Evolutionary conservation across 805 yeast species (phyloP).

Genomic region (Candida michaelii): DNA sequence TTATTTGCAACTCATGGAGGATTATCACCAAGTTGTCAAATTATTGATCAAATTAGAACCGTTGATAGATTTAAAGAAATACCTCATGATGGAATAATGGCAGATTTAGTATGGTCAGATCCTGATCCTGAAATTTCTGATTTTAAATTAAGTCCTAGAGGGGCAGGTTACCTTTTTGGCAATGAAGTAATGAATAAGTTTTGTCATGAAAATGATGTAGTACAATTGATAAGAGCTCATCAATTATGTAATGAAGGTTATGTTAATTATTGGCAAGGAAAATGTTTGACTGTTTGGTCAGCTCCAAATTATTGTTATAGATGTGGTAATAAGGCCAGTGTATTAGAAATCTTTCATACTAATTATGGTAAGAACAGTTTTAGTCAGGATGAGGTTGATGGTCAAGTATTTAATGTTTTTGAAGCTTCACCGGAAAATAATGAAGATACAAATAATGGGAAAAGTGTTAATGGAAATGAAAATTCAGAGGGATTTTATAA

Average conservation of each 20-base stretch:
- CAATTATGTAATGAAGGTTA: slow-evolving; percentile 96
- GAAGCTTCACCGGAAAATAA: slow-evolving; percentile 96
- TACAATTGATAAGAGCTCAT: slow-evolving; percentile 88
- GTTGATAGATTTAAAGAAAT: slow-evolving; percentile 92
- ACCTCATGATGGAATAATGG: slow-evolving; percentile 99
- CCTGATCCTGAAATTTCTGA: slow-evolving; percentile 83
- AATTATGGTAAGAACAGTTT: slow-evolving; percentile 33
- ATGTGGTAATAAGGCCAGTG: slow-evolving; percentile 97
- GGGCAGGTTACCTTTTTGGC: slow-evolving; percentile 98
- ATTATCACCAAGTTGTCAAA: slow-evolving; percentile 89
- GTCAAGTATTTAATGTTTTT: slow-evolving; percentile 85
- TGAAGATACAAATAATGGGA: slow-evolving; percentile 48
- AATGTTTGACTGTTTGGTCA: slow-evolving; percentile 95
- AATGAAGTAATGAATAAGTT: slow-evolving; percentile 86
- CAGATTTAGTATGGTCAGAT: slow-evolving; percentile 97
- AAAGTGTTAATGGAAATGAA: slow-evolving; percentile 37
- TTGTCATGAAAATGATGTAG: slow-evolving; percentile 71
- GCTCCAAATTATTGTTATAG: slow-evolving; percentile 98
- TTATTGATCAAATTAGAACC: slow-evolving; percentile 85
- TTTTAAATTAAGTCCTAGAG: slow-evolving; percentile 88
- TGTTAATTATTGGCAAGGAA: slow-evolving; percentile 86
- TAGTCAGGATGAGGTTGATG: slow-evolving; percentile 29
- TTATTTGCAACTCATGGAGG: slow-evolving; percentile 98
- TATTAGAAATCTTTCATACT: slow-evolving; percentile 70
- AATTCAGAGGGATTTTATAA: slow-evolving; percentile 15